Evolutionary conservation across 2,329 filamentous ascomycete species (phyloP).

Genomic region (Erysiphe pulchra): DNA sequence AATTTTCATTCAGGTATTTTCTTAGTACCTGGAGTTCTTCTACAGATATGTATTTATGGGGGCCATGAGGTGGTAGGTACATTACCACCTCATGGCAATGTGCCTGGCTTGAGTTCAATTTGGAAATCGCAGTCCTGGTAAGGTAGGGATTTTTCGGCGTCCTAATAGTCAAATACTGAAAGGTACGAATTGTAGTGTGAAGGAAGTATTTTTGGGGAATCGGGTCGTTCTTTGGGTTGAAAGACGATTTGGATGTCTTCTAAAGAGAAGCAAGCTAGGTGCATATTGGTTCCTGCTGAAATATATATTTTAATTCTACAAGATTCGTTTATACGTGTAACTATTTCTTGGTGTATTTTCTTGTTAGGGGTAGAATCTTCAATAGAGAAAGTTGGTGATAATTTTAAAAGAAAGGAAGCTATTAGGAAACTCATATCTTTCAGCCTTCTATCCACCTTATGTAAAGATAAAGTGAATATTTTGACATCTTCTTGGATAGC

Average conservation of each 20-base stretch:
- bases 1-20: neutral
- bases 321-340: neutral
- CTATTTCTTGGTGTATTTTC: neutral
- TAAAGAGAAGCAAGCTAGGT: neutral
- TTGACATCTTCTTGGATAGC: neutral
- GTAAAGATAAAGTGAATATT: neutral
- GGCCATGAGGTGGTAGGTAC: neutral
- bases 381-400: neutral
- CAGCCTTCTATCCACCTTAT: neutral
- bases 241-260: constrained; percentile 1
- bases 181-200: neutral
- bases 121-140: neutral
- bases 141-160: neutral
- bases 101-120: neutral
- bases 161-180: neutral
- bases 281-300: neutral
- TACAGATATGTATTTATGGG: neutral
- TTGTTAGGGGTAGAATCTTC: neutral
- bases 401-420: neutral
- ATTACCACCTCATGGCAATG: no score
- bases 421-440: neutral
- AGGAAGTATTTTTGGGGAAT: neutral
- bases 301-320: no score
- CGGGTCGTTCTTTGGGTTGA: neutral
- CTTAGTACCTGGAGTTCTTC: neutral